Evolutionary conservation across 345 rosid species (phyloP).

Genomic region (Camelina hispida): DNA sequence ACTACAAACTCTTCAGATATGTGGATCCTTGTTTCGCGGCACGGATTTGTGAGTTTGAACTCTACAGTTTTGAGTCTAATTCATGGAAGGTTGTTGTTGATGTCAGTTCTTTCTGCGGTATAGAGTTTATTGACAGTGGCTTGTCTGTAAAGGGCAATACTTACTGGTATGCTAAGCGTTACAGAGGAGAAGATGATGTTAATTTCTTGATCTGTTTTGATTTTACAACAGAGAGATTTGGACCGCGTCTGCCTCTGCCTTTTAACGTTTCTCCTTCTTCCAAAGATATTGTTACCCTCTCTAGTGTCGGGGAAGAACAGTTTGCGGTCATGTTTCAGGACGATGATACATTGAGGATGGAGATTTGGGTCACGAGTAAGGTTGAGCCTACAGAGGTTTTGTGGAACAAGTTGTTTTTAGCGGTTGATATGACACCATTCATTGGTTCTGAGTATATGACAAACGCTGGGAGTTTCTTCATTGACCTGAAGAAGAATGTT

Average conservation of each 20-base stretch:
- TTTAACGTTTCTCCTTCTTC: neutral
- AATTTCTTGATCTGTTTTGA: conserved; percentile 5
- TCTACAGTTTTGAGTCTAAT: neutral
- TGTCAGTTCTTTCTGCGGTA: neutral
- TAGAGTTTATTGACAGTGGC: neutral
- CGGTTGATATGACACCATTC: neutral
- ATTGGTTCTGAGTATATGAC: neutral
- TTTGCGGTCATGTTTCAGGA: neutral
- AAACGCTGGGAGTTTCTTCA: neutral
- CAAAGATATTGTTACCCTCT: neutral
- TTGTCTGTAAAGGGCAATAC: conserved; percentile 11
- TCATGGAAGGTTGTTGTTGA: neutral
- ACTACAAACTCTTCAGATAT: neutral
- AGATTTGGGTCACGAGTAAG: neutral
- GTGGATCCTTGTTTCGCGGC: too few species aligned
- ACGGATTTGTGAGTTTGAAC: neutral
- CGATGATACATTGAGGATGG: neutral
- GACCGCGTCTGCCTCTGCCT: neutral
- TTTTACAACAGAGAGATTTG: conserved; percentile 5
- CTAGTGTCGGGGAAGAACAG: neutral
- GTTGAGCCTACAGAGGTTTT: neutral
- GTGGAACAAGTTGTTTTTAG: neutral
- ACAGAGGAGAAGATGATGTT: neutral
- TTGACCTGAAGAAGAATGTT: neutral
- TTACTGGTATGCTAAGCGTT: neutral